These are phyloP conservation scores for Meira miltonrushii DNA, from an alignment of 1,284 basidiomycete species.

Conservation along the genomic window DNA sequence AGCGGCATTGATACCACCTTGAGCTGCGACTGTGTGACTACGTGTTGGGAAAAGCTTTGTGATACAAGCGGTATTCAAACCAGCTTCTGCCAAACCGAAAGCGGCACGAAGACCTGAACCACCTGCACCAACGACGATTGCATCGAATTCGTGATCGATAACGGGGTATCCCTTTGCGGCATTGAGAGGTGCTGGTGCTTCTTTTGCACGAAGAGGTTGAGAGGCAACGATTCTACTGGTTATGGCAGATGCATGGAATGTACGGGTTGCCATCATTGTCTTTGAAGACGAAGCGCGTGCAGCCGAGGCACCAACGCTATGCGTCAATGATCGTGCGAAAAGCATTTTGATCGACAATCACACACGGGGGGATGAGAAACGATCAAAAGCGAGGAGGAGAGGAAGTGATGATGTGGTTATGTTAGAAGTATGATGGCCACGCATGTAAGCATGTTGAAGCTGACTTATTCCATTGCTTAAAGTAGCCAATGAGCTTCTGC, in stretches of 20 bases:
- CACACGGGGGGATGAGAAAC: not conserved
- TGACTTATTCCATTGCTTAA: too few species aligned
- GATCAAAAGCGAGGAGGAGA: too few species aligned
- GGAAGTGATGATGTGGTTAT: too few species aligned
- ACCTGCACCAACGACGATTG: conserved; percentile 66
- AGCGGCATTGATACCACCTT: conserved; percentile 99
- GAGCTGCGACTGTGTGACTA: conserved; percentile 97
- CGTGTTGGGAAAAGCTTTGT: conserved; percentile 99
- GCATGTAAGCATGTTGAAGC: too few species aligned
- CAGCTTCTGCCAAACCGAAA: conserved; percentile 96
- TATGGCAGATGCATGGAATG: conserved; percentile 38
- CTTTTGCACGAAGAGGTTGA: conserved; percentile 73
- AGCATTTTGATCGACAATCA: conserved; percentile 9
- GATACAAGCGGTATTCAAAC: conserved; percentile 88
- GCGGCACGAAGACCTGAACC: conserved; percentile 97
- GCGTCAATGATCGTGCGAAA: conserved; percentile 10
- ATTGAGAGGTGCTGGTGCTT: conserved; percentile 59
- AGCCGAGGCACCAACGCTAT: conserved; percentile 1
- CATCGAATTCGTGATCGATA: conserved; percentile 72
- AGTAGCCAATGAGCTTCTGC: too few species aligned
- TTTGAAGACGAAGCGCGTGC: conserved; percentile 11
- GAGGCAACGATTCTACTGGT: conserved; percentile 64
- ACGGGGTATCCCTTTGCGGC: conserved; percentile 71
- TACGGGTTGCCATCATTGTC: conserved; percentile 8
- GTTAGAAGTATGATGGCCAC: too few species aligned